Base-by-base conservation (phyloP, 2,329 filamentous ascomycete species). In the Arthrobotrys megalospora region DNA sequence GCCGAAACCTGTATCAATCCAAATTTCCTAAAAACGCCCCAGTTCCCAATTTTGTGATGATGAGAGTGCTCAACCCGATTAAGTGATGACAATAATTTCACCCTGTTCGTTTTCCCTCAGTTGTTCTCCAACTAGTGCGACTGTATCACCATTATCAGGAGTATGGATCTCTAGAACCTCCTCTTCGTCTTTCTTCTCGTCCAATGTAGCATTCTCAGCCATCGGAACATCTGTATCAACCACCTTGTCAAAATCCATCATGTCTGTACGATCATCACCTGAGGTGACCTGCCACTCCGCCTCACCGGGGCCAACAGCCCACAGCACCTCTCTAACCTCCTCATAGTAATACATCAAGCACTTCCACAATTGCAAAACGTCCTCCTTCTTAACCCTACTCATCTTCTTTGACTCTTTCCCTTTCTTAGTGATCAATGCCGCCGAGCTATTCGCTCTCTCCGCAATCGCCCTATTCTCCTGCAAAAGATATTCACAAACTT, bases 361-460 rank as follows among this genome's bases (percentile, higher is more conserved):
- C 34, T 80, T 80, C 79, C 81, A 82, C 7, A 82, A 14, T 64
- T 82, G 81, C 34, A 82, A 70, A 14, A 82, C 81, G 55, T 82
- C 82, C 50, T 82, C 82, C 21, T 81, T 82, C 52, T 76, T 80
- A n/a, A 66, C 58, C 21, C 80, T 63, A 34, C 65, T 79, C 55
- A 66, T 73, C 36, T 55, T 76, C 10, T 50, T 72, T 6, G 24
- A 19, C 14, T 71, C 71, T 36, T 68, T 78, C 1, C 45, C 47
- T 38, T 67, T 80, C 52, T 73, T 76, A 1, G 73, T 70, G 6
- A 73, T 50, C 64, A 79, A 34, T 2, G 19, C 55, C 3, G 19
- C 36, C 10, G 60, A 38, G n/a, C 62, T 80, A 12, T 36, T 65
- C 1, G 75, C 71, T 47, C 76, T 68, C 28, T 77, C 72, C 2